phyloP scores from a whole-genome alignment of 345 rosid species.

The Corchorus capsularis region DNA sequence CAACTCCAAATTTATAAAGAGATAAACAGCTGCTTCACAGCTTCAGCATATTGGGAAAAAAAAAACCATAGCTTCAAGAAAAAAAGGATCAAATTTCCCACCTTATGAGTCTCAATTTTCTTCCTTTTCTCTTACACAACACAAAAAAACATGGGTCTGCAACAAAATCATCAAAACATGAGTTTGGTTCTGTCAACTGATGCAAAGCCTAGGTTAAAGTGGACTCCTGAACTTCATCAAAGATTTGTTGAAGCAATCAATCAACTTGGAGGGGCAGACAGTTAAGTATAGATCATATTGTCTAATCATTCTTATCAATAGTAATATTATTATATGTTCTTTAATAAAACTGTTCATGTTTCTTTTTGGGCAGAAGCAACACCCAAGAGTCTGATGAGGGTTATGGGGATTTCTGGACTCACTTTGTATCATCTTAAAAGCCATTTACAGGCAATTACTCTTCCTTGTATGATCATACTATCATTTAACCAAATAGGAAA shows the following conservation, averaged over 20 bases:
- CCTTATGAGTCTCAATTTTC: constrained; percentile 24
- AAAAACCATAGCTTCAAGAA: constrained; percentile 16
- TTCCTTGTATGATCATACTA: constrained; percentile 8
- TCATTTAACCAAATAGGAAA: constrained; percentile 7
- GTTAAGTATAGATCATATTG: constrained; percentile 46
- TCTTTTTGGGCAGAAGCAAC: constrained; percentile 72
- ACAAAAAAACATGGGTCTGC: constrained; percentile 37
- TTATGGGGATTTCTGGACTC: constrained; percentile 83
- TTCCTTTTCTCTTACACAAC: constrained; percentile 23
- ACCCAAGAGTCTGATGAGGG: constrained; percentile 87
- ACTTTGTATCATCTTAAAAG: constrained; percentile 96
- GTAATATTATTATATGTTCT: not conserved
- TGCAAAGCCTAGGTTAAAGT: constrained; percentile 95
- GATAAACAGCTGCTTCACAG: constrained; percentile 29
- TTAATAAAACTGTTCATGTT: constrained; percentile 22
- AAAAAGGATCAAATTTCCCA: constrained; percentile 22
- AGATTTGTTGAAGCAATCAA: constrained; percentile 74
- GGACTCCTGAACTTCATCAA: constrained; percentile 94
- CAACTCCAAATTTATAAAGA: constrained; percentile 48
- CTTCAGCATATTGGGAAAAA: constrained; percentile 20
- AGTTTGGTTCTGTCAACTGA: constrained; percentile 79
- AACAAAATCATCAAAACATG: constrained; percentile 53
- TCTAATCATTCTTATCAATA: not conserved
- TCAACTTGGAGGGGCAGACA: constrained; percentile 90
- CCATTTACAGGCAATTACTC: constrained; percentile 73